Evolutionary conservation across 1,139 yeast genomes (phyloP).

Genomic region (Pichia sp.): DNA sequence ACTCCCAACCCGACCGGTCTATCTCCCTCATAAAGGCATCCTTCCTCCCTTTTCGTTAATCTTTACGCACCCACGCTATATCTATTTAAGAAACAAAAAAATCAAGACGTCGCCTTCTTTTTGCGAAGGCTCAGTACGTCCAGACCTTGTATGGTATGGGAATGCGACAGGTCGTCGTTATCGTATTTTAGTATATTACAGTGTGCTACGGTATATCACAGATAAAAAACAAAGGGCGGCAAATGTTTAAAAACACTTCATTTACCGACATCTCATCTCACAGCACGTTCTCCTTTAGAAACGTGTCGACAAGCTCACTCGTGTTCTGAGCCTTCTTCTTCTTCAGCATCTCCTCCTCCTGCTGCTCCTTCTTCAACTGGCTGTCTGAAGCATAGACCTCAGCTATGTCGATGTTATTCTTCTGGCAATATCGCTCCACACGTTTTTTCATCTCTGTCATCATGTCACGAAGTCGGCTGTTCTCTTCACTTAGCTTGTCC

Average conservation of each 20-base stretch:
- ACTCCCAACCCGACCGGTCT: no score
- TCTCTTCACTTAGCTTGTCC: constrained; percentile 44
- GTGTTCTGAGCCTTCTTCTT: constrained; percentile 1
- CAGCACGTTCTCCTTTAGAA: constrained; percentile 4
- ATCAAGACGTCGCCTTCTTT: neutral
- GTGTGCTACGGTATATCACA: neutral
- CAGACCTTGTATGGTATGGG: no score
- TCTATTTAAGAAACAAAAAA: neutral
- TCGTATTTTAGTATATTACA: neutral
- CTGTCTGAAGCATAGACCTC: neutral
- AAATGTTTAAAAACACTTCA: no score
- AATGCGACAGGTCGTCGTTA: neutral
- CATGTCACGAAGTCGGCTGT: constrained; percentile 37
- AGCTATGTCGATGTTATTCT: neutral
- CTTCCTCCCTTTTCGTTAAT: neutral
- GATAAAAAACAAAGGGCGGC: neutral
- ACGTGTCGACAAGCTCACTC: constrained; percentile 1
- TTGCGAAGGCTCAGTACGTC: no score
- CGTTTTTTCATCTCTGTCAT: constrained; percentile 26
- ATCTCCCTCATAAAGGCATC: no score
- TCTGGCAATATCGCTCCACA: constrained; percentile 14
- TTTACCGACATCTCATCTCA: neutral
- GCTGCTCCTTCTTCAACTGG: neutral
- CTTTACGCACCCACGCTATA: neutral
- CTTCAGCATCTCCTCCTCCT: neutral